These are phyloP conservation scores for Curvularia verruculosa DNA, from an alignment of 2,329 filamentous ascomycete genomes.

Conservation along the genomic window DNA sequence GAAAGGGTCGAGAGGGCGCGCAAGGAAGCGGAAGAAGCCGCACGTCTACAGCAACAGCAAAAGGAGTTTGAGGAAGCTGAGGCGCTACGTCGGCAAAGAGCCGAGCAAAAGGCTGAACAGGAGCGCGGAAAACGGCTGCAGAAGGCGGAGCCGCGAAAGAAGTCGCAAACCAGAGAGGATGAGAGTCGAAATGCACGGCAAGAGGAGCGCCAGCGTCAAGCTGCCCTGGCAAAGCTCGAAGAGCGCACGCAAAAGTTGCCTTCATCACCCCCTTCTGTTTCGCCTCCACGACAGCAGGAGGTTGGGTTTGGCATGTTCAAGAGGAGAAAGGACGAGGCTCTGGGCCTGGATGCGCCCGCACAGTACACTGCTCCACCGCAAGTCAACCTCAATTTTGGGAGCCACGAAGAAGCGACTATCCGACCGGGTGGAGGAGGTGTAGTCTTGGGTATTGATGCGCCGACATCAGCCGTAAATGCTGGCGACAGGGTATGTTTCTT, in stretches of 20 bases:
- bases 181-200: neutral
- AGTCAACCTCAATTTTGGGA: slow-evolving; percentile 26
- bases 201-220: slow-evolving; percentile 35
- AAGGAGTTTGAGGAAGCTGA: slow-evolving; percentile 39
- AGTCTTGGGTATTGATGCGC: slow-evolving; percentile 71
- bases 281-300: slow-evolving; percentile 41
- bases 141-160: slow-evolving; percentile 37
- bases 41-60: slow-evolving; percentile 34
- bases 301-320: slow-evolving; percentile 43
- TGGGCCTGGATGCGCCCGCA: slow-evolving; percentile 29
- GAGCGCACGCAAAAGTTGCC: slow-evolving; percentile 32
- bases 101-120: slow-evolving; percentile 40
- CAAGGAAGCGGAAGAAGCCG: slow-evolving; percentile 39
- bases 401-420: slow-evolving; percentile 44
- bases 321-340: slow-evolving; percentile 40
- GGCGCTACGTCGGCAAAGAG: slow-evolving; percentile 34
- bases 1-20: slow-evolving; percentile 35
- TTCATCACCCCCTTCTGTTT: slow-evolving; percentile 31
- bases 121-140: slow-evolving; percentile 43
- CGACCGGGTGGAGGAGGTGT: slow-evolving; percentile 54
- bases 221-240: slow-evolving; percentile 29
- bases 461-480: slow-evolving; percentile 79
- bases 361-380: slow-evolving; percentile 28
- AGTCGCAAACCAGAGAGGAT: slow-evolving; percentile 25
- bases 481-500: slow-evolving; percentile 69